Evolutionary conservation across 2,329 filamentous ascomycete species (phyloP), one percentile per base, ranked within the genome.

Genomic region (Ilyonectria destructans): DNA sequence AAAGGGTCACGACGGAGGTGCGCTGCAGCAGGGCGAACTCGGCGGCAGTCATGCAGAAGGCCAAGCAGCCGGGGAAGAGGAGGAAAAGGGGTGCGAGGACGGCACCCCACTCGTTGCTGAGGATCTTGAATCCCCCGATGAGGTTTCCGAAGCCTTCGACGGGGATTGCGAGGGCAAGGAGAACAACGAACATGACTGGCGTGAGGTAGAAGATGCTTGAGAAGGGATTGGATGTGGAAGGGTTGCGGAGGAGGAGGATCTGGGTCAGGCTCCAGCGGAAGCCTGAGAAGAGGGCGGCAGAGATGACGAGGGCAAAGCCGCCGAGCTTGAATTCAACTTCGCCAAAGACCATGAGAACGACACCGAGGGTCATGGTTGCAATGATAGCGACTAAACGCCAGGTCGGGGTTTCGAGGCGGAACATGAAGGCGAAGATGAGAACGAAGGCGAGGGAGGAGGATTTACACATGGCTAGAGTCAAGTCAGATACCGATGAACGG

Each of bases 261-360:
- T 99, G 96, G 0, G 96, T 98, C n/a, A 99, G 85, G n/a, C 90
- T 94, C 96, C 96, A 99, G 75, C 96, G 92, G 84, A 99, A 97
- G 62, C 96, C 96, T 2, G 95, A 97, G 79, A 97, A 97, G 83
- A 97, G 96, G 59, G 95, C 94, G 13, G 96, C 95, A 0, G 92
- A 91, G 81, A 99, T 98, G 82, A 98, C 93, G 71, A 99, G 91
- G 54, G 94, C 82, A 81, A 99, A 99, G 48, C 96, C 96, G 33
- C 94, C 87, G 0, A 92, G 86, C 75, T 95, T 91, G 82, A 99
- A 99, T 57, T 94, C 91, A 43, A 97, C 91, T 82, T 99, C 96
- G 68, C 96, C 96, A 6, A 95, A 94, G 0, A 98, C 96, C 96
- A 99, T 99, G 91, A 98, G 97, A 69, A 99, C 87, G 9, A 99